Conservation (phyloP, 441 rosid genomes). For the Omphalea diandra region DNA sequence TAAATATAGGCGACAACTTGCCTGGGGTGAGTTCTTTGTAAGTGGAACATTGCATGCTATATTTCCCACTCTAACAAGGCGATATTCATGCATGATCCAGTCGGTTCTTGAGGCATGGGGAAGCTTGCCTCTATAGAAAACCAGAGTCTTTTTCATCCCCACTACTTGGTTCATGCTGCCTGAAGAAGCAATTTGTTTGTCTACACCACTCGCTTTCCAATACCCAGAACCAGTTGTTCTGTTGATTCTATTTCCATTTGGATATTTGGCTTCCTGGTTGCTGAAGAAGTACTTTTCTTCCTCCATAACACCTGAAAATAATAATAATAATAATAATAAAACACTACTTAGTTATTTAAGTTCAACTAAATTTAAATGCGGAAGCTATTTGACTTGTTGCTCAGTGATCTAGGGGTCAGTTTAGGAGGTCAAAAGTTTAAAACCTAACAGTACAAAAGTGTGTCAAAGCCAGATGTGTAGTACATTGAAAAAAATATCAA, state of each 20-base stretch:
- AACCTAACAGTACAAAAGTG: too few species aligned
- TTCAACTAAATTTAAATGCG: too few species aligned
- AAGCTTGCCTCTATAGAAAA: constrained; percentile 57
- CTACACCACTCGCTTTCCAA: constrained; percentile 71
- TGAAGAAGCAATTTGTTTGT: constrained; percentile 43
- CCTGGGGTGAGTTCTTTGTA: constrained; percentile 26
- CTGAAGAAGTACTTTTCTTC: constrained; percentile 67
- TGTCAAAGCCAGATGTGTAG: too few species aligned
- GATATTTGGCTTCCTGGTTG: constrained; percentile 59
- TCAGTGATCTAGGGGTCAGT: too few species aligned
- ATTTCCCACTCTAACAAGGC: constrained; percentile 33
- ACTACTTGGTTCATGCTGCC: constrained; percentile 30
- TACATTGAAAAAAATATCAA: too few species aligned
- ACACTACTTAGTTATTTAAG: too few species aligned
- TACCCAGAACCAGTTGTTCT: constrained; percentile 63
- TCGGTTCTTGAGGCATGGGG: constrained; percentile 53
- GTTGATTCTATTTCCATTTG: constrained; percentile 56
- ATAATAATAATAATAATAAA: background rate
- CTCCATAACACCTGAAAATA: constrained; percentile 50
- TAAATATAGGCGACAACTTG: too few species aligned
- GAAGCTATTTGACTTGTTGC: too few species aligned
- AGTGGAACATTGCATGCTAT: background rate
- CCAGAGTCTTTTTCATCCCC: constrained; percentile 73
- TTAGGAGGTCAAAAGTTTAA: too few species aligned
- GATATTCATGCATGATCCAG: constrained; percentile 85